Evolutionary conservation across 2,329 filamentous ascomycete species (phyloP), one percentile per base, ranked within the genome.

Genomic region (Ophiostoma sp.): DNA sequence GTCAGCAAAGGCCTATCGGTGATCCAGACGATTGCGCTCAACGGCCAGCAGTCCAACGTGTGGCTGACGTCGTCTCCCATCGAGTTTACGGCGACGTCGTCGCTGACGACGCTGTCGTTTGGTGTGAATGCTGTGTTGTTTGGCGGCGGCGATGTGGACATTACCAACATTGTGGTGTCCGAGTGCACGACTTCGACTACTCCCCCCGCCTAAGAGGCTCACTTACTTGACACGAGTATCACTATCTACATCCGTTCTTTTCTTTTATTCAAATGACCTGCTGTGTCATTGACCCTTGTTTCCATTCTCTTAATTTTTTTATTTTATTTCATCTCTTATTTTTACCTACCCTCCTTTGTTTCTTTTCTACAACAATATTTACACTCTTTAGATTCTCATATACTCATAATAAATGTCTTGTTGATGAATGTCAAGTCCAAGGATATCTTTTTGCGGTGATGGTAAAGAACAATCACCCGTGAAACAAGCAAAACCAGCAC

Each of bases 81-180:
- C 11, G 1, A 11, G 48, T 70, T 70, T 6, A 59, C 68, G 68
- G n/a, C 48, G n/a, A 19, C 11, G 5, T 19, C 2, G 31, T 1
- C 48, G 50, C 31, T 28, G 11, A 70, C 68, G 50, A 19, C 12
- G 50, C 31, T 70, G 48, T 55, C 68, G 50, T 39, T 70, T 39
- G 19, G 59, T 19, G 59, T 39, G 7, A 63, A 63, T 33, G 50
- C 48, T n/a, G 48, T 22, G 31, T 0, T 3, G 2, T 8, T 9
- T 3, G 50, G 68, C 50, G n/a, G 12, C n/a, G 68, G n/a, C 68
- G 11, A 70, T 7, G 68, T 70, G 17, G 31, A 70, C 6, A 42
- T 70, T 42, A 70, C 68, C 19, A 57, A 70, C 68, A 28, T 70
- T n/a, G 50, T 70, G 8, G 68, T 70, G 48, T 52, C 28, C 28